Evolutionary conservation across 2,329 filamentous ascomycete species (phyloP).

Genomic region (Penicillium sp.): DNA sequence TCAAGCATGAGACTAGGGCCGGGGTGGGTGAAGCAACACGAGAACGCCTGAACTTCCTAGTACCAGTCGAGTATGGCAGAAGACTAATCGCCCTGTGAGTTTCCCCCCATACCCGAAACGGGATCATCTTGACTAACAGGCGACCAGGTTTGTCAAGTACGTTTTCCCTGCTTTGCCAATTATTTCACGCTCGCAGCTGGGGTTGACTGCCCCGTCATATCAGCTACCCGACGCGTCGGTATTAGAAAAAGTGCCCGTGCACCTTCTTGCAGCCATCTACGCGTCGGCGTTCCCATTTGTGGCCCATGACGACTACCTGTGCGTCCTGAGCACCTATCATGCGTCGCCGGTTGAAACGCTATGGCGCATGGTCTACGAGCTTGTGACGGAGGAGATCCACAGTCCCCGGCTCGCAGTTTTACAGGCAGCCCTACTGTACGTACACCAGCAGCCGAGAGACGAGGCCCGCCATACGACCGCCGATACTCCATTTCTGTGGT

Average conservation of each 20-base stretch:
- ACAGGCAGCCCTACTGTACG: constrained; percentile 35
- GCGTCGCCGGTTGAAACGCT: constrained; percentile 26
- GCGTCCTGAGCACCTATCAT: constrained; percentile 31
- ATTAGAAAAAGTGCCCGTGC: constrained; percentile 26
- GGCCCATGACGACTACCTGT: constrained; percentile 33
- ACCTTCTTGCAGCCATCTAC: constrained; percentile 36
- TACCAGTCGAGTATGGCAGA: constrained; percentile 27
- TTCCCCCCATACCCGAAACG: background rate
- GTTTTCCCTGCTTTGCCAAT: constrained; percentile 34
- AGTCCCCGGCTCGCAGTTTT: constrained; percentile 34
- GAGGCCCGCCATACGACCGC: constrained; percentile 27
- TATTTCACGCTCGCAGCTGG: constrained; percentile 34
- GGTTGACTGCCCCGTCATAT: constrained; percentile 18
- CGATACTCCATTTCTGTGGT: constrained; percentile 41
- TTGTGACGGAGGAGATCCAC: constrained; percentile 36
- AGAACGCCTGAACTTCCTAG: constrained; percentile 23
- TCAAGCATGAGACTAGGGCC: constrained; percentile 23
- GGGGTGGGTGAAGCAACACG: constrained; percentile 13
- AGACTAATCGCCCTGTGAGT: constrained; percentile 27
- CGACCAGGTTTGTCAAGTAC: constrained; percentile 30
- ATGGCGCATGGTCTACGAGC: constrained; percentile 35
- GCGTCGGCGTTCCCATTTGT: constrained; percentile 36
- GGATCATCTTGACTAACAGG: constrained; percentile 4
- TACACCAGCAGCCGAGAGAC: constrained; percentile 28
- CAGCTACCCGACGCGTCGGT: constrained; percentile 22